Evolutionary conservation across 352 stramenopile genomes (phyloP), one percentile per base, ranked within the genome.

Genomic region (Phytopythium oedochilum): DNA sequence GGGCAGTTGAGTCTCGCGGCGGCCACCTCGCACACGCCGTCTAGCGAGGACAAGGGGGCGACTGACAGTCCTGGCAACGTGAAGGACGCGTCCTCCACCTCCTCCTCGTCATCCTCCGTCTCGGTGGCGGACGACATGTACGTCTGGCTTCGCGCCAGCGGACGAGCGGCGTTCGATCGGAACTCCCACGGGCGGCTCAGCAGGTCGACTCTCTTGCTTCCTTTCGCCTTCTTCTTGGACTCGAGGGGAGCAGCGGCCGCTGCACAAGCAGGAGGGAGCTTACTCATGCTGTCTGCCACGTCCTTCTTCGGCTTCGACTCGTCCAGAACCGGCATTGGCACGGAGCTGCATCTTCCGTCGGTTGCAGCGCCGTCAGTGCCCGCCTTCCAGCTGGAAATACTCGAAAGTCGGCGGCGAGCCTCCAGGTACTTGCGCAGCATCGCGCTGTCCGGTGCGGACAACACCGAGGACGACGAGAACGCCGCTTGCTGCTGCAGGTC

Each of bases 391-490:
- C 17, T 39, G 1, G 67, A 52, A 32, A 77, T 80, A 7, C 35
- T 68, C 0, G 66, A 63, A 43, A 73, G 54, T n/a, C 72, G 67
- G 38, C 68, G 58, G 14, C 69, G 59, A 40, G 68, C 76, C 48
- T 84, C 73, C 31, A 84, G 28, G 47, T 84, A 86, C 57, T 77
- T 84, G 57, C 75, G 66, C n/a, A 86, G 51, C 54, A 78, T 66
- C 4, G 56, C 64, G 25, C 44, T 59, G 42, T 83, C 69, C 7
- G 55, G 17, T n/a, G 51, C 59, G 11, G 61, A 57, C 32, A 59
- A n/a, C n/a, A n/a, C n/a, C n/a, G n/a, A n/a, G n/a, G n/a, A n/a
- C n/a, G n/a, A n/a, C n/a, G n/a, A n/a, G n/a, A n/a, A n/a, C n/a
- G 61, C 4, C 52, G 60, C 4, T 50, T 60, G 26, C 66, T 62